A percentile compares a stretch with the other conserved stretches of the same genome.
These are phyloP conservation scores for Mortierella sp. DNA, from an alignment of 371 early-diverging fungal genomes.

Conservation along the genomic window DNA sequence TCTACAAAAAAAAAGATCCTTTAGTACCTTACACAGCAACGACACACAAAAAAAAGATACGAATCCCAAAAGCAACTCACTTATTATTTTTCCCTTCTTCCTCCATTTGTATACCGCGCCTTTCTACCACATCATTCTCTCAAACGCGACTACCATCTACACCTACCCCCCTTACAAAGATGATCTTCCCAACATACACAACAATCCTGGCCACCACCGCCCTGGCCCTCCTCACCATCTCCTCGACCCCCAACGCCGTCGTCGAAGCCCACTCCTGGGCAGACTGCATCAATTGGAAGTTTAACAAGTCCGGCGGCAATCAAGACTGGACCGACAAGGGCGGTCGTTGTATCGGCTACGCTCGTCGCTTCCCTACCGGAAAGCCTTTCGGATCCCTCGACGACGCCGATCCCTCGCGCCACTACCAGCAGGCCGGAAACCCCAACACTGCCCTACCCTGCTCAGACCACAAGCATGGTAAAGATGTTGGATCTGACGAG, in stretches of 20 bases:
- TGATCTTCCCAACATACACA: constrained; percentile 24
- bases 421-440: constrained; percentile 34
- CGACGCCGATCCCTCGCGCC: constrained; percentile 24
- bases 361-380: constrained; percentile 34
- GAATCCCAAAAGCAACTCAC: not conserved
- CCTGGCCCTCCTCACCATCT: constrained; percentile 30
- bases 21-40: not conserved
- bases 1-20: not conserved
- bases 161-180: not conserved
- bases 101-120: not conserved
- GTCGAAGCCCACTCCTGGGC: constrained; percentile 49
- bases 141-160: not conserved
- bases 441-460: constrained; percentile 29
- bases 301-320: constrained; percentile 19
- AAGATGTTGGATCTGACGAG: constrained; percentile 36
- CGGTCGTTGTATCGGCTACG: constrained; percentile 31
- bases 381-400: constrained; percentile 34
- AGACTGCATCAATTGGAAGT: constrained; percentile 42
- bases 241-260: constrained; percentile 10
- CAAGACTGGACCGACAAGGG: constrained; percentile 33
- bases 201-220: constrained; percentile 21
- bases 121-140: not conserved
- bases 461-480: constrained; percentile 24
- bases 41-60: not conserved
- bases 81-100: not conserved